Conservation (phyloP, 1,284 basidiomycete genomes). For the Sporisorium scitamineum region DNA sequence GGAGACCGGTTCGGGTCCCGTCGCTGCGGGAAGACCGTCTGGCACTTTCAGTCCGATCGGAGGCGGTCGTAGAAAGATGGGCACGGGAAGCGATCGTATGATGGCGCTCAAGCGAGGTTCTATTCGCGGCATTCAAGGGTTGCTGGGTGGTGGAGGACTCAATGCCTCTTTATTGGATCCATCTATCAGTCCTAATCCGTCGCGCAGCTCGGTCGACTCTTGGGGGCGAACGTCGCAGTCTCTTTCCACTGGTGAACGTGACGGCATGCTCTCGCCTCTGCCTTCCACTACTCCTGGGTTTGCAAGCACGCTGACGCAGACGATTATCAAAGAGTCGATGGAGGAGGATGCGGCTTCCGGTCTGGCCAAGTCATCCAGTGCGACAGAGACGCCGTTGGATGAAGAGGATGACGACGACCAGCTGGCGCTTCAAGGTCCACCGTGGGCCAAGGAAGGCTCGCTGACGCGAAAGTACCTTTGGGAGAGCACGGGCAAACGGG, state of each 20-base stretch:
- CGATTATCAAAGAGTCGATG: slow-evolving; percentile 91
- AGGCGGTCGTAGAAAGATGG: slow-evolving; percentile 26
- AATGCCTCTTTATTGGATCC: slow-evolving; percentile 6
- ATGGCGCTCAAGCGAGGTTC: slow-evolving; percentile 87
- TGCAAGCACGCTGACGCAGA: slow-evolving; percentile 92
- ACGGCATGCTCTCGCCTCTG: slow-evolving; percentile 16
- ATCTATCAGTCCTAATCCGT: slow-evolving; percentile 34
- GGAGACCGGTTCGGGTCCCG: slow-evolving; percentile 20
- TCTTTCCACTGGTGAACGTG: slow-evolving; percentile 11
- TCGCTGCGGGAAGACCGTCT: slow-evolving; percentile 16
- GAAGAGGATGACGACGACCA: slow-evolving; percentile 78
- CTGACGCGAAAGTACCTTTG: slow-evolving; percentile 93
- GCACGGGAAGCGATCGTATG: slow-evolving; percentile 72
- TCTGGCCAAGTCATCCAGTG: slow-evolving; percentile 70
- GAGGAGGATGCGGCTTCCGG: slow-evolving; percentile 78
- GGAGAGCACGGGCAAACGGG: slow-evolving; percentile 83
- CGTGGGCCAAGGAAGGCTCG: slow-evolving; percentile 98
- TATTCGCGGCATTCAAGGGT: slow-evolving; percentile 84
- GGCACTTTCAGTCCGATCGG: slow-evolving; percentile 22
- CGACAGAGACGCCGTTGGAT: slow-evolving; percentile 48
- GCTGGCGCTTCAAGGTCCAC: slow-evolving; percentile 89
- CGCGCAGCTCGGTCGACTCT: slow-evolving; percentile 44
- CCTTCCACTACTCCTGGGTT: slow-evolving; percentile 80
- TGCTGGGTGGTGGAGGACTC: slow-evolving; percentile 72
- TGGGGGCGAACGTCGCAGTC: slow-evolving; percentile 36